Conservation (phyloP, 805 yeast species). For the Priceomyces medius region DNA sequence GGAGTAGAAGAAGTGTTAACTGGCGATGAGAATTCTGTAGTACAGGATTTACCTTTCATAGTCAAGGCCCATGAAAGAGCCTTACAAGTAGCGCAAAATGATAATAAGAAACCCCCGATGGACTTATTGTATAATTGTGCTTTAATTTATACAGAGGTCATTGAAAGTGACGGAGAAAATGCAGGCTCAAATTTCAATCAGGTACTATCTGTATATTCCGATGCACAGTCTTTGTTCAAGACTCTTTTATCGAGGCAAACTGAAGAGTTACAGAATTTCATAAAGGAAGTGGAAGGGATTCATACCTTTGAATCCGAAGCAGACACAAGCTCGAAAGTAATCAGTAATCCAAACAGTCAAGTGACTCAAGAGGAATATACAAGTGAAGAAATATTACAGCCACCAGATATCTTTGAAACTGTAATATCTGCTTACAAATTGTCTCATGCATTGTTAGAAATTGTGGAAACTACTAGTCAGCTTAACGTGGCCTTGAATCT, state of each 20-base stretch:
- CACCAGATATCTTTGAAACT: slow-evolving; percentile 36
- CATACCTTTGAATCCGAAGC: slow-evolving; percentile 2
- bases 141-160: slow-evolving; percentile 45
- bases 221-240: slow-evolving; percentile 19
- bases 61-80: slow-evolving; percentile 41
- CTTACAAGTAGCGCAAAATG: slow-evolving; percentile 16
- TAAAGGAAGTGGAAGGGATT: slow-evolving; percentile 17
- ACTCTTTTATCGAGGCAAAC: slow-evolving; percentile 28
- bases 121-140: slow-evolving; percentile 50
- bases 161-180: slow-evolving; percentile 36
- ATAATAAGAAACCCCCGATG: slow-evolving; percentile 22
- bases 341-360: no score
- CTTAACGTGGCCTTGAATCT: slow-evolving; percentile 10
- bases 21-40: slow-evolving; percentile 29
- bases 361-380: slow-evolving; percentile 15
- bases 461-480: slow-evolving; percentile 11
- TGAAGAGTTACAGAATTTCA: slow-evolving; percentile 25
- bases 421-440: slow-evolving; percentile 27
- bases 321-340: neutral
- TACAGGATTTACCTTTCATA: slow-evolving; percentile 37
- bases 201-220: slow-evolving; percentile 15
- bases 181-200: slow-evolving; percentile 12
- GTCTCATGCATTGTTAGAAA: slow-evolving; percentile 32
- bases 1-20: slow-evolving; percentile 34
- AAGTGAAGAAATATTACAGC: slow-evolving; percentile 29